A percentile compares a stretch with the other conserved stretches of the same genome.
Conservation (phyloP, 257 asterid genomes). For the Capsicum chinense region DNA sequence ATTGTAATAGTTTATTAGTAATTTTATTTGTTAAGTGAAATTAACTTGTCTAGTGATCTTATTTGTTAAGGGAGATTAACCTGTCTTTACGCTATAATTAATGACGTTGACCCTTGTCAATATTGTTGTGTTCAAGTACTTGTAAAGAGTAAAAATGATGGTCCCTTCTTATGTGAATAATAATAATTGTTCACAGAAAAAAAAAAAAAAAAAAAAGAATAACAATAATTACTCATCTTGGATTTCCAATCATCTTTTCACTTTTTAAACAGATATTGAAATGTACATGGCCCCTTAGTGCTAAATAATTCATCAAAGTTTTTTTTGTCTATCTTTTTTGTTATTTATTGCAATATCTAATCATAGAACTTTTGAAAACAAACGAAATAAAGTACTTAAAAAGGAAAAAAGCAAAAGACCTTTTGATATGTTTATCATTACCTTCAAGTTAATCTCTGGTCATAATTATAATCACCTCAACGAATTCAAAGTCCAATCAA, state of each 20-base stretch:
- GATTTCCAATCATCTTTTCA: conserved; percentile 8
- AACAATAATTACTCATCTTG: conserved; percentile 15
- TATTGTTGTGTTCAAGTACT: not conserved
- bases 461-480: not conserved
- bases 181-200: not conserved
- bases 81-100: not conserved
- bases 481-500: not conserved
- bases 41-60: not conserved
- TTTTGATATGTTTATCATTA: conserved; percentile 24
- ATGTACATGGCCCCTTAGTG: conserved; percentile 18
- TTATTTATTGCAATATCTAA: conserved; percentile 26
- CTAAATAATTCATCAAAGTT: conserved; percentile 6
- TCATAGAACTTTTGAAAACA: conserved; percentile 23
- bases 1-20: not conserved
- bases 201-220: conserved; percentile 1
- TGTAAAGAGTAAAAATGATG: not conserved
- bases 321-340: conserved; percentile 7
- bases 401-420: conserved; percentile 6
- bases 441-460: not conserved
- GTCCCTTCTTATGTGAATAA: conserved; percentile 8
- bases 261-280: conserved; percentile 25
- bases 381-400: conserved; percentile 19
- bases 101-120: not conserved
- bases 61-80: not conserved
- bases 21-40: too few relatives aligned